Conservation (phyloP, 129 eudicot genomes). For the Artemisia tridentata region DNA sequence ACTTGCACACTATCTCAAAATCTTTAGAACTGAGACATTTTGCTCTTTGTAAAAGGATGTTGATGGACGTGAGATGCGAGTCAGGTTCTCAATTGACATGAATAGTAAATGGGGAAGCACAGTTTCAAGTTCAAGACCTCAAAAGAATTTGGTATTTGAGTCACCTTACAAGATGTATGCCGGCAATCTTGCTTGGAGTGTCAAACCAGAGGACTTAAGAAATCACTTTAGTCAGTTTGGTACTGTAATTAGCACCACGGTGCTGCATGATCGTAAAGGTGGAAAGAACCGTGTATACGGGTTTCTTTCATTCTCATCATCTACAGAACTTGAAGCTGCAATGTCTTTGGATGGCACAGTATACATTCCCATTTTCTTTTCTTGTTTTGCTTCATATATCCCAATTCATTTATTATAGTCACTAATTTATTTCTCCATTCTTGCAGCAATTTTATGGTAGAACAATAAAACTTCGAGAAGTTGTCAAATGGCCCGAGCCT, state of each 20-base stretch:
- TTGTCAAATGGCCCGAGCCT: slow-evolving; percentile 27
- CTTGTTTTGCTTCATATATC: background rate
- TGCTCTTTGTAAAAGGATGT: slow-evolving; percentile 32
- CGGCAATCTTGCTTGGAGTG: slow-evolving; percentile 52
- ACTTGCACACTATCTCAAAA: background rate
- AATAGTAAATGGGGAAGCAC: slow-evolving; percentile 29
- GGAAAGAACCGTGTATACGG: slow-evolving; percentile 52
- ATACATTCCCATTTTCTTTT: slow-evolving; percentile 4
- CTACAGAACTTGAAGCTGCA: slow-evolving; percentile 46
- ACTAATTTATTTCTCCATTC: background rate
- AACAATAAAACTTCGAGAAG: slow-evolving; percentile 39
- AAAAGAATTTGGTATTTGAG: slow-evolving; percentile 38
- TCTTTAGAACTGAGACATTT: background rate
- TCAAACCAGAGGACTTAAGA: slow-evolving; percentile 44
- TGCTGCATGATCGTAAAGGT: slow-evolving; percentile 44
- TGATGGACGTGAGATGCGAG: slow-evolving; percentile 55
- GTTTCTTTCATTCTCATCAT: slow-evolving; percentile 43
- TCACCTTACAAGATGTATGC: slow-evolving; percentile 42
- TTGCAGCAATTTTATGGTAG: slow-evolving; percentile 48
- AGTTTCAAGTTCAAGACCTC: slow-evolving; percentile 34
- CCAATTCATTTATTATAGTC: background rate
- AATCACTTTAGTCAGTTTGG: slow-evolving; percentile 46
- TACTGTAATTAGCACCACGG: slow-evolving; percentile 43
- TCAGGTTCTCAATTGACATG: slow-evolving; percentile 39
- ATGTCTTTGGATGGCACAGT: slow-evolving; percentile 48